A percentile compares a stretch with the other conserved stretches of the same genome.
Conservation (phyloP, 257 asterid species). For the Euphrasia confusa region DNA sequence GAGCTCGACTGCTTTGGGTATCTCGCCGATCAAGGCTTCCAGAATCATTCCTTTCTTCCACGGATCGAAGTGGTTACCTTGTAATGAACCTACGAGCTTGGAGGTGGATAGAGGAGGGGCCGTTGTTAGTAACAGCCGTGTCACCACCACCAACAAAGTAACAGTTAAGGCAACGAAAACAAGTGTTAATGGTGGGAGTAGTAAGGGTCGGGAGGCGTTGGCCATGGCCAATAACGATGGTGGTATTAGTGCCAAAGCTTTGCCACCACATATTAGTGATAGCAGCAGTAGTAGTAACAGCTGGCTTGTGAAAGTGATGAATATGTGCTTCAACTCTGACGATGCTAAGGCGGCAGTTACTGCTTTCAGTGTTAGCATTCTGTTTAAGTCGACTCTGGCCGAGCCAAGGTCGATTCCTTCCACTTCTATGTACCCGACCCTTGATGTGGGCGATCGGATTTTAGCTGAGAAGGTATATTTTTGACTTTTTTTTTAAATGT, state of each 20-base stretch:
- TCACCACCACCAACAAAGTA: constrained; percentile 13
- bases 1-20: constrained; percentile 34
- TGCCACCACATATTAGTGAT: constrained; percentile 22
- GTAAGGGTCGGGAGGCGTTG: constrained; percentile 39
- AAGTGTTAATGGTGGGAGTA: constrained; percentile 1
- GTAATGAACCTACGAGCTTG: constrained; percentile 44
- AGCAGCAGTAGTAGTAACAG: constrained; percentile 26
- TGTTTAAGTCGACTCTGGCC: constrained; percentile 80
- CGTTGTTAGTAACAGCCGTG: constrained; percentile 6
- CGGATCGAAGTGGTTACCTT: constrained; percentile 77
- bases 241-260: constrained; percentile 23
- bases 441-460: constrained; percentile 83
- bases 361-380: constrained; percentile 68
- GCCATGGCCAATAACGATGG: constrained; percentile 29
- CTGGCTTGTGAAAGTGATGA: constrained; percentile 64
- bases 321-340: constrained; percentile 47
- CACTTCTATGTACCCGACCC: constrained; percentile 88
- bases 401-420: constrained; percentile 98
- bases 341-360: constrained; percentile 92
- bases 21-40: constrained; percentile 59
- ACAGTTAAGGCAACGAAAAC: background rate
- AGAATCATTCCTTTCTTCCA: constrained; percentile 49
- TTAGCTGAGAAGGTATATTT: constrained; percentile 80
- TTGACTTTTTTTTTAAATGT: background rate
- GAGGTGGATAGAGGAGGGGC: constrained; percentile 62